Evolutionary conservation across 1,284 basidiomycete genomes (phyloP), one percentile per base, ranked within the genome.

Genomic region (Pisolithus thermaeus): DNA sequence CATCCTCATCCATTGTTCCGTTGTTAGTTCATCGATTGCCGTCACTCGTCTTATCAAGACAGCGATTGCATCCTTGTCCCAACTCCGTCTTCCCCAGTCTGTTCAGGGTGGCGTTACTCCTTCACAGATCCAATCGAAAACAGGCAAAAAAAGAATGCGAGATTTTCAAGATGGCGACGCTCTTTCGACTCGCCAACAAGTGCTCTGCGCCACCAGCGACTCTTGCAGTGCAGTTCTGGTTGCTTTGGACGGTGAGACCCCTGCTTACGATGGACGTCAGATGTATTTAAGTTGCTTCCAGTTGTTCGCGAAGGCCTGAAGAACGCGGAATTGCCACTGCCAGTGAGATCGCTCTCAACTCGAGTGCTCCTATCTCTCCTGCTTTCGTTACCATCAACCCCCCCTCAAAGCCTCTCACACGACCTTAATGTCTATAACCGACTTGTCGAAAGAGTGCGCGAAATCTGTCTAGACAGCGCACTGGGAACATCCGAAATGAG

Each of bases 151-250:
- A 66, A 75, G 87, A 39, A 77, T 79, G 18, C 77, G 84, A 32
- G 84, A 79, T 6, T 90, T 83, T 48, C 88, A 90, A 62, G 89
- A 84, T 25, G 90, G 92, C 57, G 87, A 88, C 58, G 70, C 90
- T 8, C 83, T 95, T 62, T 83, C 79, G 49, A 64, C 73, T 4
- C 72, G 77, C 1, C 71, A 75, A 38, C 68, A 73, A 27, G 70
- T 78, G 3, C 62, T 82, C 30, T 83, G 78, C 56, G 63, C 76
- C 1, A 75, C 74, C 1, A 51, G 55, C 4, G 71, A 73, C 22
- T 84, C 87, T 25, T 78, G 76, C 18, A 70, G 80, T 23, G 70
- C 77, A 12, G 56, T 89, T 27, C 61, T 90, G 7, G 61, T 66
- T 7, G 77, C 85, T 16, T 64, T 91, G n/a, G 76, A 84, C 58